phyloP scores from a whole-genome alignment of 495 filamentous ascomycete species.

The Penicillium cinerascens region DNA sequence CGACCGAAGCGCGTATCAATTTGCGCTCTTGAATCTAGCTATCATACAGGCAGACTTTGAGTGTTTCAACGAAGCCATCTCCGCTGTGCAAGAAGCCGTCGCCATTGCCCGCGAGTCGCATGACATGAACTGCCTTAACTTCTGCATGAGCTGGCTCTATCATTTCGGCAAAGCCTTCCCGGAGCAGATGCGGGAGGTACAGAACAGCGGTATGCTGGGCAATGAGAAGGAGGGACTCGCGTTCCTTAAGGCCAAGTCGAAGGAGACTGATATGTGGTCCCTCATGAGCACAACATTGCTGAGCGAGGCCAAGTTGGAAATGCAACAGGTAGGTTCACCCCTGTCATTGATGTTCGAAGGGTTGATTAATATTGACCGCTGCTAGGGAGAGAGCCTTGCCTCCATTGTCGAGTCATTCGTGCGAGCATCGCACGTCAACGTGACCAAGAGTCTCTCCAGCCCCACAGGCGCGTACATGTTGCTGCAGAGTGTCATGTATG shows the following conservation, averaged over 20 bases:
- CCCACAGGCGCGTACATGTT: conserved; percentile 71
- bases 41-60: conserved; percentile 96
- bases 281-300: conserved; percentile 80
- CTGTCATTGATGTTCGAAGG: background rate
- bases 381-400: conserved; percentile 73
- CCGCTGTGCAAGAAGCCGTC: conserved; percentile 89
- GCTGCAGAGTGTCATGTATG: conserved; percentile 68
- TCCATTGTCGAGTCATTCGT: conserved; percentile 73
- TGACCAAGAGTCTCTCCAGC: conserved; percentile 68
- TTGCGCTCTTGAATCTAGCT: conserved; percentile 89
- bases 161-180: conserved; percentile 88
- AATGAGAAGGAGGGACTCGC: conserved; percentile 77
- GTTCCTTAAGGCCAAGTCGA: conserved; percentile 84
- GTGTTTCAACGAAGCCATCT: conserved; percentile 83
- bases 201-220: conserved; percentile 68
- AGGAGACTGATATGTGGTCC: conserved; percentile 83
- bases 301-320: conserved; percentile 77
- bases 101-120: conserved; percentile 87
- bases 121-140: conserved; percentile 90
- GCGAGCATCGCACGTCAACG: conserved; percentile 76
- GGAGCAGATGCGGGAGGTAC: conserved; percentile 63
- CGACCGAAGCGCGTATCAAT: conserved; percentile 88
- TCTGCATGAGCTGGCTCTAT: conserved; percentile 95
- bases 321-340: conserved; percentile 51
- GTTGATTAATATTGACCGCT: conserved; percentile 9